Evolutionary conservation across 2,329 filamentous ascomycete genomes (phyloP).

Genomic region (Fusarium nurragi): DNA sequence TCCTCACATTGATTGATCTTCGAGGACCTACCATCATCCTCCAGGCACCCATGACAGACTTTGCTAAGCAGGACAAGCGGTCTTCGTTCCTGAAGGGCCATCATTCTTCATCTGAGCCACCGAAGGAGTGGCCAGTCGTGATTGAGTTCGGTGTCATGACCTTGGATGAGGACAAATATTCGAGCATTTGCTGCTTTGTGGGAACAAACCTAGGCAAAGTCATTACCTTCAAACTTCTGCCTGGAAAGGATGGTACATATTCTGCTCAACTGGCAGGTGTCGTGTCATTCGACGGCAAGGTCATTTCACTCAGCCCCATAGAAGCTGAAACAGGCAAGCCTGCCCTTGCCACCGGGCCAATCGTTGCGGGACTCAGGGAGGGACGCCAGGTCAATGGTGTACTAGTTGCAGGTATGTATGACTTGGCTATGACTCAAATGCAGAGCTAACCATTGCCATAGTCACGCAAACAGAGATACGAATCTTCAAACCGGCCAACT

Average conservation of each 20-base stretch:
- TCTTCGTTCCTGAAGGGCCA: conserved; percentile 71
- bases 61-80: conserved; percentile 79
- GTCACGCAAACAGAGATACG: conserved; percentile 77
- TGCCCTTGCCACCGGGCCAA: conserved; percentile 77
- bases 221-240: conserved; percentile 89
- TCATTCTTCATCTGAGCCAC: conserved; percentile 49
- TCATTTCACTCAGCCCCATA: conserved; percentile 83
- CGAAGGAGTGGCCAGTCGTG: conserved; percentile 78
- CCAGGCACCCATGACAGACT: conserved; percentile 75
- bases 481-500: conserved; percentile 84
- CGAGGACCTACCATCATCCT: conserved; percentile 88
- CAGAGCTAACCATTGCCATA: conserved; percentile 53
- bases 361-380: conserved; percentile 79
- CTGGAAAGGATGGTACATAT: conserved; percentile 74
- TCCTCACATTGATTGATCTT: conserved; percentile 84
- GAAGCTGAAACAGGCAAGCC: conserved; percentile 79
- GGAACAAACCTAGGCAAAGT: conserved; percentile 87
- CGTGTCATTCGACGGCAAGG: conserved; percentile 70
- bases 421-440: too few relatives aligned
- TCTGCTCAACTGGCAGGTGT: conserved; percentile 76
- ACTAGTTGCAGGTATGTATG: conserved; percentile 74
- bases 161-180: conserved; percentile 92
- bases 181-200: conserved; percentile 91
- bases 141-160: conserved; percentile 96
- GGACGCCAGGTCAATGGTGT: conserved; percentile 82